A percentile compares a stretch with the other conserved stretches of the same genome.
Evolutionary conservation across 129 eudicot species (phyloP).

Genomic region (Apium graveolens): DNA sequence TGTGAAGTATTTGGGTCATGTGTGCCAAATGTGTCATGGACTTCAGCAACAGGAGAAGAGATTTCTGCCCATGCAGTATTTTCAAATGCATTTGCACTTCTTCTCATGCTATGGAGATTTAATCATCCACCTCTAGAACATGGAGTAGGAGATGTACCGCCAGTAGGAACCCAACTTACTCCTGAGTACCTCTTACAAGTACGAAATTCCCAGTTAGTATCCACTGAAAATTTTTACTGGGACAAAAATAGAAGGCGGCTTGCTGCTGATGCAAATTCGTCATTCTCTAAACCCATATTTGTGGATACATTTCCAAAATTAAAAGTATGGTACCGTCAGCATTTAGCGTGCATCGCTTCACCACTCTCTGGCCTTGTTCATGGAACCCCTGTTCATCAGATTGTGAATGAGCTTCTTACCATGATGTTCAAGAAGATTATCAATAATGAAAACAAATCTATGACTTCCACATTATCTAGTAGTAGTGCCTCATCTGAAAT

Average conservation of each 20-base stretch:
- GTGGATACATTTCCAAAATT: slow-evolving; percentile 86
- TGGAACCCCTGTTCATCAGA: slow-evolving; percentile 80
- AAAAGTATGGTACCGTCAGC: slow-evolving; percentile 93
- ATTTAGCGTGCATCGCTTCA: slow-evolving; percentile 88
- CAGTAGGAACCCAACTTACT: slow-evolving; percentile 86
- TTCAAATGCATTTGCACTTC: slow-evolving; percentile 96
- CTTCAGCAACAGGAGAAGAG: slow-evolving; percentile 73
- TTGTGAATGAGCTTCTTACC: slow-evolving; percentile 60
- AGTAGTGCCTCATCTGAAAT: slow-evolving; percentile 81
- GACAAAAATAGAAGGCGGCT: slow-evolving; percentile 54
- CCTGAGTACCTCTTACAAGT: slow-evolving; percentile 78
- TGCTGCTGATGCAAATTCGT: slow-evolving; percentile 45
- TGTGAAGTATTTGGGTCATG: slow-evolving; percentile 98
- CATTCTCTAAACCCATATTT: slow-evolving; percentile 62
- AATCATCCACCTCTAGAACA: slow-evolving; percentile 88
- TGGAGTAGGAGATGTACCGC: slow-evolving; percentile 84
- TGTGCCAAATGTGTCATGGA: slow-evolving; percentile 76
- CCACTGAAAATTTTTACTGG: slow-evolving; percentile 31
- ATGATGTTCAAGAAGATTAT: slow-evolving; percentile 87
- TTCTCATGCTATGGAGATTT: slow-evolving; percentile 89
- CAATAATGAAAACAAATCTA: slow-evolving; percentile 42
- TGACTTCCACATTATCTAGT: slow-evolving; percentile 52
- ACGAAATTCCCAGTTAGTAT: slow-evolving; percentile 59
- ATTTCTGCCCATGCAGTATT: slow-evolving; percentile 78
- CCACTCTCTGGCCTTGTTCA: slow-evolving; percentile 79